Evolutionary conservation across 2,329 filamentous ascomycete species (phyloP).

Genomic region (Fusarium tjaetaba): DNA sequence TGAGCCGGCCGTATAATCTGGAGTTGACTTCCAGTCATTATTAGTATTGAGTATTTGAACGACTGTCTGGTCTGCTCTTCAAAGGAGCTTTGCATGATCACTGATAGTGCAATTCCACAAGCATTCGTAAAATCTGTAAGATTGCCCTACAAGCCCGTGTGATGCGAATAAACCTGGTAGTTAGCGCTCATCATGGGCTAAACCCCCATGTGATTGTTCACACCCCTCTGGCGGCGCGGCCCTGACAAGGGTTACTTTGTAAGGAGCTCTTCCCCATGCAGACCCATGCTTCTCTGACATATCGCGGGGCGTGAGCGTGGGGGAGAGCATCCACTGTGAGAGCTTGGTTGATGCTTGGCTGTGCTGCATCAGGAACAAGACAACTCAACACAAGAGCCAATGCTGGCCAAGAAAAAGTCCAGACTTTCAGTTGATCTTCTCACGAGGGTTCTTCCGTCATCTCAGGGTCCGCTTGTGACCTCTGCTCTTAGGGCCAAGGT

Average conservation of each 20-base stretch:
- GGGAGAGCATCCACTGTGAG: constrained; percentile 19
- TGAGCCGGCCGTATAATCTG: background rate
- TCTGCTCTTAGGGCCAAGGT: background rate
- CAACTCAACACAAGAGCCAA: background rate
- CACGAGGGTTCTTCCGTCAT: constrained; percentile 21
- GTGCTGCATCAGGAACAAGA: constrained; percentile 1
- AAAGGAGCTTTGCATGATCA: constrained; percentile 5
- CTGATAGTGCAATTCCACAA: background rate
- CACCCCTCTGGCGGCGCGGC: constrained; percentile 16
- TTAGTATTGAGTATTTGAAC: background rate
- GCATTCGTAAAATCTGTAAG: background rate
- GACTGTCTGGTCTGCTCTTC: background rate
- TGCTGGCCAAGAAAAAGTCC: background rate
- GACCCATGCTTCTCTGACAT: constrained; percentile 33
- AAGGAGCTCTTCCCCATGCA: constrained; percentile 29
- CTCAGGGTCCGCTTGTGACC: constrained; percentile 24
- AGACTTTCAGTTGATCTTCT: constrained; percentile 1
- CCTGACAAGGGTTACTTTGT: constrained; percentile 18
- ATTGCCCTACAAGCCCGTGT: background rate
- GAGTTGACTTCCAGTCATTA: background rate
- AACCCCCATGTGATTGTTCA: constrained; percentile 15
- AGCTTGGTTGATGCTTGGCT: constrained; percentile 2
- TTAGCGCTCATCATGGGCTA: constrained; percentile 10
- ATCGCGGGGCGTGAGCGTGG: constrained; percentile 32
- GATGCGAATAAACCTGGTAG: constrained; percentile 18